These are phyloP conservation scores for Eutrema heterophyllum DNA, from an alignment of 345 rosid genomes.

Conservation along the genomic window DNA sequence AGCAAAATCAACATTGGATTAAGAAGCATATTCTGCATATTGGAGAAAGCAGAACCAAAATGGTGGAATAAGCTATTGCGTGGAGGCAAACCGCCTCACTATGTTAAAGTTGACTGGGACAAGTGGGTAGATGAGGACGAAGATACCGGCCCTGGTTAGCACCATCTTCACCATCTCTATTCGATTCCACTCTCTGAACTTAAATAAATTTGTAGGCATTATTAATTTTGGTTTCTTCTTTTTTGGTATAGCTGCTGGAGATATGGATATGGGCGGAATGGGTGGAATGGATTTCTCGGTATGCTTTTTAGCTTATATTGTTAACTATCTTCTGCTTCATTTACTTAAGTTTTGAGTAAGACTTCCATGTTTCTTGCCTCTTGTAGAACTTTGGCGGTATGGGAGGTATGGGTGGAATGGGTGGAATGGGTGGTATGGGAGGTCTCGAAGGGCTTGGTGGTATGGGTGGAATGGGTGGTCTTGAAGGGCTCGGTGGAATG, in stretches of 20 bases:
- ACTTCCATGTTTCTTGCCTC: background rate
- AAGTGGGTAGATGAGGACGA: conserved; percentile 92
- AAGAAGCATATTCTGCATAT: conserved; percentile 60
- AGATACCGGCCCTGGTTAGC: conserved; percentile 23
- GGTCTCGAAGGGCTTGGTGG: conserved; percentile 21
- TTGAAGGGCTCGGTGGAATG: conserved; percentile 41
- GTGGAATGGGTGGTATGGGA: conserved; percentile 34
- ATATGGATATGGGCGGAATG: conserved; percentile 40
- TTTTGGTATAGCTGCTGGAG: conserved; percentile 41
- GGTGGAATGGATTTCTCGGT: conserved; percentile 40
- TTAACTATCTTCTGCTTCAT: background rate
- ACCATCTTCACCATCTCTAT: background rate
- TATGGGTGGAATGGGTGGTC: conserved; percentile 29
- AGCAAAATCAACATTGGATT: conserved; percentile 67
- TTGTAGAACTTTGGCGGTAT: conserved; percentile 29
- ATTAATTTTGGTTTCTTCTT: background rate
- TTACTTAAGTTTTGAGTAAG: background rate
- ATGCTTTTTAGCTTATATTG: background rate
- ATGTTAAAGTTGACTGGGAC: conserved; percentile 85
- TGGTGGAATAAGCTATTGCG: conserved; percentile 78
- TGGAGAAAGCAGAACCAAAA: conserved; percentile 67
- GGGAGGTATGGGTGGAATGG: conserved; percentile 32
- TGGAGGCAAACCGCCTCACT: conserved; percentile 65
- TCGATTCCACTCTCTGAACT: background rate
- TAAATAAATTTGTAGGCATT: background rate